phyloP scores from a whole-genome alignment of 768 basidiomycete genomes.

The Suillus spraguei region DNA sequence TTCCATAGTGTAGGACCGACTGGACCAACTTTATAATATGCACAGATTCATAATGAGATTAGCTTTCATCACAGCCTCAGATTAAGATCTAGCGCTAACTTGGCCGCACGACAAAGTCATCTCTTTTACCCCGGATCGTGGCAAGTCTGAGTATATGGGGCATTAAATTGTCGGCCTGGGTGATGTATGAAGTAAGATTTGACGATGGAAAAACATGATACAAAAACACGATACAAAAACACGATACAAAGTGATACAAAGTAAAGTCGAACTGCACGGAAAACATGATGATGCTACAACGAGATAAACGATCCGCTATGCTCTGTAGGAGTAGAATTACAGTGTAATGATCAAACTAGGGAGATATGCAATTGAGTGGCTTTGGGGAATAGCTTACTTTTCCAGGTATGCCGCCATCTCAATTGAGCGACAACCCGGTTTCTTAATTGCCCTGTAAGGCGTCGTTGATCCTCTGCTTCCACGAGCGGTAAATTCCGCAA shows the following conservation, averaged over 20 bases:
- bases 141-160: background rate
- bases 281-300: conserved; percentile 13
- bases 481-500: conserved; percentile 67
- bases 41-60: conserved; percentile 2
- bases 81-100: conserved; percentile 4
- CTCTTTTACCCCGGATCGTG: background rate
- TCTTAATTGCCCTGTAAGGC: conserved; percentile 37
- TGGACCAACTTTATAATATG: background rate
- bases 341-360: conserved; percentile 19
- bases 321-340: conserved; percentile 17
- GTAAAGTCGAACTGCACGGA: background rate
- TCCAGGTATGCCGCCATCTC: conserved; percentile 15
- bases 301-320: conserved; percentile 19
- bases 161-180: background rate
- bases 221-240: too few species aligned
- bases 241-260: conserved; percentile 5
- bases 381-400: conserved; percentile 17
- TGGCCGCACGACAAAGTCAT: background rate
- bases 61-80: conserved; percentile 6
- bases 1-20: background rate
- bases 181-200: background rate
- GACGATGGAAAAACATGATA: conserved; percentile 2
- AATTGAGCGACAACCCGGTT: conserved; percentile 12
- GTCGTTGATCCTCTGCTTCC: conserved; percentile 59
- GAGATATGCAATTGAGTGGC: conserved; percentile 24